These are phyloP conservation scores for Microbotryum scabiosae DNA, from an alignment of 1,284 basidiomycete species.

Conservation along the genomic window DNA sequence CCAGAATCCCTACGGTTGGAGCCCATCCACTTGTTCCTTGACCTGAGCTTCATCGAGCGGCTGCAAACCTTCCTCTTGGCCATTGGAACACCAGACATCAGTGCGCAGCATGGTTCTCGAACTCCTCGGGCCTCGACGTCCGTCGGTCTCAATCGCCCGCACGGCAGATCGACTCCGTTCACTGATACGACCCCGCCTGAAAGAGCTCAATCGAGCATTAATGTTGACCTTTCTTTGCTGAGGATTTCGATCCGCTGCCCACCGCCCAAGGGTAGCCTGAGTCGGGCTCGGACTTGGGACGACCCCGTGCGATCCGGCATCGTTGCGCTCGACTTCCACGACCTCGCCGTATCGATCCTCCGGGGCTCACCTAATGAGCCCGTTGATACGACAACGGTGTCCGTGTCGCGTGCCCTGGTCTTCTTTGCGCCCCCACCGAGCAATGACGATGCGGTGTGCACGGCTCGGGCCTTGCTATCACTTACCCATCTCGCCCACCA, in stretches of 20 bases:
- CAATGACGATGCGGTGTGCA: background rate
- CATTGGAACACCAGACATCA: conserved; percentile 1
- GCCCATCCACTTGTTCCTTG: conserved; percentile 64
- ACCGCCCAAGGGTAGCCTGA: conserved; percentile 26
- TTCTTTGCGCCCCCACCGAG: background rate
- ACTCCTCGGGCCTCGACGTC: background rate
- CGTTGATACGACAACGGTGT: background rate
- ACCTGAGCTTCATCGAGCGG: conserved; percentile 51
- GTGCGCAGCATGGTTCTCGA: too few relatives aligned
- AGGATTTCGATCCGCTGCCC: conserved; percentile 41
- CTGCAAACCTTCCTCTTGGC: conserved; percentile 37
- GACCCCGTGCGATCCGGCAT: conserved; percentile 38
- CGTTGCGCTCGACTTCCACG: conserved; percentile 40
- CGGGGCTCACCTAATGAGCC: background rate
- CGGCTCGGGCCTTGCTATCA: conserved; percentile 2
- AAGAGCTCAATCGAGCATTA: conserved; percentile 13
- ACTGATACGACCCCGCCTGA: conserved; percentile 1
- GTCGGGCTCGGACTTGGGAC: background rate
- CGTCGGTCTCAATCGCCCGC: background rate
- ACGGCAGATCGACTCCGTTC: background rate
- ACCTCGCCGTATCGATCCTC: conserved; percentile 8
- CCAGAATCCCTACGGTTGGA: conserved; percentile 41
- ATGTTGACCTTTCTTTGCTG: conserved; percentile 28
- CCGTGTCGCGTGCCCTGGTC: background rate
- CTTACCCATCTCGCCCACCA: background rate